Percentiles rank a stretch among this genome's conserved stretches.
These are phyloP conservation scores for Torrubiella hemipterigena DNA, from an alignment of 2,329 filamentous ascomycete species.

Conservation along the genomic window DNA sequence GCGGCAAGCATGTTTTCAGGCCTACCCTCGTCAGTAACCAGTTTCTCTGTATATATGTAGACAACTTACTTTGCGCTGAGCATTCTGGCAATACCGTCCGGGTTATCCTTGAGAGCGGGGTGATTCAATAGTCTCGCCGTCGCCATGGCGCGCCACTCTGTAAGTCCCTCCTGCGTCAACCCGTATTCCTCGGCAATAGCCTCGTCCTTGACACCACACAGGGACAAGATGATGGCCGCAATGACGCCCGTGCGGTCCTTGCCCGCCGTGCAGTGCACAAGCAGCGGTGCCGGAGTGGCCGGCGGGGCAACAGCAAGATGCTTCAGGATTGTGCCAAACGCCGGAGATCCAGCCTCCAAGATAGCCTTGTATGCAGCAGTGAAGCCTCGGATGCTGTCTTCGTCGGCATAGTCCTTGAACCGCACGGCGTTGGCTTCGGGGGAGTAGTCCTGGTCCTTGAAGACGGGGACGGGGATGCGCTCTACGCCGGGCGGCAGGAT, in stretches of 20 bases:
- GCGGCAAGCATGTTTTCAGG: constrained; percentile 36
- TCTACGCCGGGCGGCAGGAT: constrained; percentile 23
- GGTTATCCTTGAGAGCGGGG: constrained; percentile 34
- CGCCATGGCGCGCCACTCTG: constrained; percentile 32
- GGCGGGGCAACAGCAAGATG: constrained; percentile 34
- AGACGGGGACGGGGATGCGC: constrained; percentile 53
- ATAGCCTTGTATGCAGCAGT: constrained; percentile 52
- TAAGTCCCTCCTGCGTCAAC: constrained; percentile 51
- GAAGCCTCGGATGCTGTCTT: constrained; percentile 44
- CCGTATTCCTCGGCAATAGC: constrained; percentile 56
- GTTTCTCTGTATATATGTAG: neutral
- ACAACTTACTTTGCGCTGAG: constrained; percentile 27
- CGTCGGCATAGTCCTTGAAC: constrained; percentile 44
- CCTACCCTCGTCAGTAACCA: constrained; percentile 12
- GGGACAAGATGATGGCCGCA: constrained; percentile 50
- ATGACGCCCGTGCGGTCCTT: constrained; percentile 69
- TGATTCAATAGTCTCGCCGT: constrained; percentile 36
- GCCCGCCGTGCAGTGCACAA: constrained; percentile 65
- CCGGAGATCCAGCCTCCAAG: constrained; percentile 29
- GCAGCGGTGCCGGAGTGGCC: constrained; percentile 30
- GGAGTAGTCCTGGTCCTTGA: constrained; percentile 45
- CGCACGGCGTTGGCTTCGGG: constrained; percentile 51
- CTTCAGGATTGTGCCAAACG: constrained; percentile 40
- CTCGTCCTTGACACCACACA: constrained; percentile 49
- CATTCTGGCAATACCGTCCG: constrained; percentile 30